Evolutionary conservation across 2,329 filamentous ascomycete species (phyloP).

Genomic region (Botrytis medusae): DNA sequence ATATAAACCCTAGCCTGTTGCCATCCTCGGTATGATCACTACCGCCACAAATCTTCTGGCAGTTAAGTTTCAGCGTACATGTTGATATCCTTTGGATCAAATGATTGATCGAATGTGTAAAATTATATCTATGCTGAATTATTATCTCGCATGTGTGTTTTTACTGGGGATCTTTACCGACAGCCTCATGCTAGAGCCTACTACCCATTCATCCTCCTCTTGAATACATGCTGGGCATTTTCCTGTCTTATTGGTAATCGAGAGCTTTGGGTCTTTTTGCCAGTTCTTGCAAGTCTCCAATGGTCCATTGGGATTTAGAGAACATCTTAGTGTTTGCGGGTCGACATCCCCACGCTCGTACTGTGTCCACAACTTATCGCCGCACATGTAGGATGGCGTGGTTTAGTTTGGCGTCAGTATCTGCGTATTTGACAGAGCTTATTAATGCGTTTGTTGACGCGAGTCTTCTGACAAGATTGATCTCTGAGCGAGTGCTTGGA

Average conservation of each 20-base stretch:
- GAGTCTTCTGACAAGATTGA: neutral
- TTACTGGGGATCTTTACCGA: neutral
- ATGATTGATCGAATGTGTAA: neutral
- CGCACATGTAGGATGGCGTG: neutral
- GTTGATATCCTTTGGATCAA: neutral
- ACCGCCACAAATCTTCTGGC: neutral
- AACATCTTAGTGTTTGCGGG: conserved; percentile 7
- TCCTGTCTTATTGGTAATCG: neutral
- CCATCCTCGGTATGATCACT: neutral
- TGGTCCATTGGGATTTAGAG: conserved; percentile 2
- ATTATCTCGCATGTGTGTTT: neutral
- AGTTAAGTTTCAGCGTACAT: neutral
- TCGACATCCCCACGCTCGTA: conserved; percentile 12
- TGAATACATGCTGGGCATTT: neutral
- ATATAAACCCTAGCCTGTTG: neutral
- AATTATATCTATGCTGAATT: neutral
- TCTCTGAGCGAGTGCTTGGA: neutral
- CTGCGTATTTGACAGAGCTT: neutral
- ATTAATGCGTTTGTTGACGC: neutral
- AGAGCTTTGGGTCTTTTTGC: conserved; percentile 8
- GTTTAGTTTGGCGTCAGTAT: neutral
- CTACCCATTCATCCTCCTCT: conserved; percentile 1
- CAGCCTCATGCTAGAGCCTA: conserved; percentile 10
- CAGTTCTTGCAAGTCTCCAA: conserved; percentile 5
- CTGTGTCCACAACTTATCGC: conserved; percentile 10